Evolutionary conservation across 208 protist species (phyloP), one percentile per base, ranked within the genome.

Genomic region (Leishmania gerbilli): DNA sequence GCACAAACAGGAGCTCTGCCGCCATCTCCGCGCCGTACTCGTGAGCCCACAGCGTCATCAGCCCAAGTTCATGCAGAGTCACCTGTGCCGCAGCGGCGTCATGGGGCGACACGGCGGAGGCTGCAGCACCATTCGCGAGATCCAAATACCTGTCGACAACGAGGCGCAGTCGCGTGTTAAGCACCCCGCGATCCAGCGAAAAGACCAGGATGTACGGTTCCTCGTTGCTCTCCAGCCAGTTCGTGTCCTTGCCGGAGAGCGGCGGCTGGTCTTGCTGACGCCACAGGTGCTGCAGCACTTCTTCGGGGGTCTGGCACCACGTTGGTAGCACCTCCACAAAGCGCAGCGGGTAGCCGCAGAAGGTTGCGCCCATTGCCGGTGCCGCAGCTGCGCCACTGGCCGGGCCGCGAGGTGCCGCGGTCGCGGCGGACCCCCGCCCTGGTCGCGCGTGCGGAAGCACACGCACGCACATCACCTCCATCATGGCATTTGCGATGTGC

Each of bases 41-140:
- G 68, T 92, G 87, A 34, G 89, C 85, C 90, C 92, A 95, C 72
- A 95, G 64, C 34, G 74, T 82, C 5, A 91, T 42, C 53, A 84
- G 53, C 58, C 71, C 84, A 37, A 91, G 83, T 49, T 88, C 58
- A 31, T 74, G 74, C 45, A 95, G 71, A 8, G 86, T 92, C 72
- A 92, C 55, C 21, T 24, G 75, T 34, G 27, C 2, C 5, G n/a
- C 1, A 49, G 71, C 13, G 71, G 40, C 45, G 27, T 37, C 56
- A 24, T 49, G 13, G 21, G 51, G 62, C 24, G 55, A 11, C 56
- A 45, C 53, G 34, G 75, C 27, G 31, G 37, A 15, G 40, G 15
- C 31, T 51, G 15, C 64, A 13, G 31, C 60, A 6, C 60, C 40
- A 34, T 24, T 72, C n/a, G 24, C 74, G 49, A 78, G 84, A 65